Percentiles rank a stretch among this genome's conserved stretches.
Evolutionary conservation across 805 yeast species (phyloP).

Genomic region (Phaffomyces thermotolerans): DNA sequence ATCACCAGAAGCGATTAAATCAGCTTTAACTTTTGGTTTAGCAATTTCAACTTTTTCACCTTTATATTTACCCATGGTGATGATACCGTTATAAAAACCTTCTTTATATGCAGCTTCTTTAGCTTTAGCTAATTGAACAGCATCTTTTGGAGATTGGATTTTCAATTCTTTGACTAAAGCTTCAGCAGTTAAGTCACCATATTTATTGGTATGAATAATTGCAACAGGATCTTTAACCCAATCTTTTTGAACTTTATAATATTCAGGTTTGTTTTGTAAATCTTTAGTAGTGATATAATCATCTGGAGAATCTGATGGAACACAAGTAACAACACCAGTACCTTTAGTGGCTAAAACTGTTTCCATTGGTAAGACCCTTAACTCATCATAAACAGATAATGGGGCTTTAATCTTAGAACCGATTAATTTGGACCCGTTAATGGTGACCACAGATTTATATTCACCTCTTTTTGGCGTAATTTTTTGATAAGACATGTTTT

Average conservation of each 20-base stretch:
- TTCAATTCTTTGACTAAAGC: conserved; percentile 76
- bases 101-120: conserved; percentile 95
- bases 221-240: conserved; percentile 82
- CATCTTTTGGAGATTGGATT: conserved; percentile 91
- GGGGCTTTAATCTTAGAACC: conserved; percentile 90
- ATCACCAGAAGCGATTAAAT: conserved; percentile 64
- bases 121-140: conserved; percentile 80
- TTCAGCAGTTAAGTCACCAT: conserved; percentile 87
- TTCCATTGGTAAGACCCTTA: conserved; percentile 94
- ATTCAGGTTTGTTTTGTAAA: conserved; percentile 82
- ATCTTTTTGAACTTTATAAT: conserved; percentile 72
- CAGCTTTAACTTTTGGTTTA: conserved; percentile 78
- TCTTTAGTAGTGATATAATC: conserved; percentile 86
- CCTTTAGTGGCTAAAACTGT: conserved; percentile 92
- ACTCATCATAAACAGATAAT: conserved; percentile 55
- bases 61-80: conserved; percentile 72
- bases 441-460: conserved; percentile 48
- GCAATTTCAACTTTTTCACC: conserved; percentile 91
- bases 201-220: conserved; percentile 71
- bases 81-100: conserved; percentile 85
- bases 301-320: conserved; percentile 98
- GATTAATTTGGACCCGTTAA: conserved; percentile 67
- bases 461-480: conserved; percentile 84
- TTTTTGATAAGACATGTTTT: conserved; percentile 94
- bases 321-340: conserved; percentile 98